Percentiles rank a stretch among this genome's conserved stretches.
Conservation (phyloP, 129 eudicot genomes). For the Helianthus tuberosus region DNA sequence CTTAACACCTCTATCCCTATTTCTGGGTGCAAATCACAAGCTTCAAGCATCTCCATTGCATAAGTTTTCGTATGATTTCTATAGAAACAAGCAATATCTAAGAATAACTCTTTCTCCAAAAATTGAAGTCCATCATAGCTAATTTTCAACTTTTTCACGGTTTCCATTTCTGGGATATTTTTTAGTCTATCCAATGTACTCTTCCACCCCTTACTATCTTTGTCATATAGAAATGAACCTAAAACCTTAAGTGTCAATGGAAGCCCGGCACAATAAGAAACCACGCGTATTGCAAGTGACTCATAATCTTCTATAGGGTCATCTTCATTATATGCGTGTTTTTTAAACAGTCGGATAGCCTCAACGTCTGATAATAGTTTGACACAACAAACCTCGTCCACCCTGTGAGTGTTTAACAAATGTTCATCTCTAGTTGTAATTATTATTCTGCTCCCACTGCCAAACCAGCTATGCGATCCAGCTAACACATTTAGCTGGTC, state of each 20-base stretch:
- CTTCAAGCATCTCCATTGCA: too few species aligned
- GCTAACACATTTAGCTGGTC: neutral
- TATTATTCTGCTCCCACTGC: neutral
- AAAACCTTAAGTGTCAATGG: neutral
- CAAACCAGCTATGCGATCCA: neutral
- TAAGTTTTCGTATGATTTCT: too few species aligned
- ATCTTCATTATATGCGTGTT: neutral
- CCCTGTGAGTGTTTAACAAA: neutral
- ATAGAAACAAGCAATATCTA: too few species aligned
- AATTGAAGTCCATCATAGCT: neutral
- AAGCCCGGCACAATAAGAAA: neutral
- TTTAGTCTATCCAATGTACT: neutral
- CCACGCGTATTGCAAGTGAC: neutral
- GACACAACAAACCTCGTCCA: neutral
- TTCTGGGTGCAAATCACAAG: too few species aligned
- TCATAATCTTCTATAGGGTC: neutral
- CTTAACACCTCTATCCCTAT: too few species aligned
- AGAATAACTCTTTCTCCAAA: too few species aligned
- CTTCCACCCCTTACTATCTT: neutral
- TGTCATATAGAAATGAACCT: neutral
- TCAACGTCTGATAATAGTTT: neutral
- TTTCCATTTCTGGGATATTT: neutral
- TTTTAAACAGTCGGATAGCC: neutral
- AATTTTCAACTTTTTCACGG: neutral
- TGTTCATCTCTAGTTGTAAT: neutral